phyloP scores from a whole-genome alignment of 345 rosid species.

The Erysimum cheiranthoides region DNA sequence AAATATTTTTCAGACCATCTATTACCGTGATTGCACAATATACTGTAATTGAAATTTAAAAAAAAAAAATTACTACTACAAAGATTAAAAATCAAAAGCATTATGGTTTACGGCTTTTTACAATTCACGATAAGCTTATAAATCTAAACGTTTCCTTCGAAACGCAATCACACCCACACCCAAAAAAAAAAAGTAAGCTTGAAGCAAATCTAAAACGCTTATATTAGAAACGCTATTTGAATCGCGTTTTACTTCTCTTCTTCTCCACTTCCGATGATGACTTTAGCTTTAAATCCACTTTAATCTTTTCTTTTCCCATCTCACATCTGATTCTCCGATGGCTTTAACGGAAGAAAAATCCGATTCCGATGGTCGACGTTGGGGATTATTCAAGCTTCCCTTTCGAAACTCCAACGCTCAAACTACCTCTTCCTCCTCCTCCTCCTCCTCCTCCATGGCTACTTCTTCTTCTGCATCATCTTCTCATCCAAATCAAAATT shows the following conservation, averaged over 20 bases:
- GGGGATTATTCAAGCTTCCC: constrained; percentile 79
- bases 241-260: constrained; percentile 17
- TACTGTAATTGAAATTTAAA: no score
- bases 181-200: neutral
- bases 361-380: constrained; percentile 60
- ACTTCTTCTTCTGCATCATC: constrained; percentile 42
- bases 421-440: constrained; percentile 38
- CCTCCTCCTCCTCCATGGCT: constrained; percentile 33
- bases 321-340: constrained; percentile 51
- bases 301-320: constrained; percentile 17
- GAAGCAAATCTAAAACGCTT: neutral
- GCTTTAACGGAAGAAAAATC: constrained; percentile 67
- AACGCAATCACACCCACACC: neutral
- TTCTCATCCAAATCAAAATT: constrained; percentile 41
- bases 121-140: neutral
- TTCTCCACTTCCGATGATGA: neutral
- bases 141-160: constrained; percentile 11
- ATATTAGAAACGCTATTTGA: neutral
- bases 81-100: no score
- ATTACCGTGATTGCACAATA: no score
- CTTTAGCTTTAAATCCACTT: constrained; percentile 26
- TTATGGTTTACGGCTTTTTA: no score
- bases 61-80: no score
- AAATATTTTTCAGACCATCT: no score
- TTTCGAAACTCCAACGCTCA: constrained; percentile 55